Conservation (phyloP, 140 eudicot species). For the Oenanthe javanica region DNA sequence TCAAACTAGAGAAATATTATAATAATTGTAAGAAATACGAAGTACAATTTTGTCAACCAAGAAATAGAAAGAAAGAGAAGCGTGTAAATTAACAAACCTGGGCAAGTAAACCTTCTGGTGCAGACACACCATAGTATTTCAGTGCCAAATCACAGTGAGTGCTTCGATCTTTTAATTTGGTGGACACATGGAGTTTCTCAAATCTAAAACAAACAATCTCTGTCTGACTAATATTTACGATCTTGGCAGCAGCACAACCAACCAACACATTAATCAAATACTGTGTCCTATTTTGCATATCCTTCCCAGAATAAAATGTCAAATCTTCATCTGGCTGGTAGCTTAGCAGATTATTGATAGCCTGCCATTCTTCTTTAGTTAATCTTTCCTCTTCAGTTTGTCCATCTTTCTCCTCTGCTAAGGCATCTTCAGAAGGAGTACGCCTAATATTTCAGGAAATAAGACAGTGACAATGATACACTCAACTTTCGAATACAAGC, state of each 20-base stretch:
- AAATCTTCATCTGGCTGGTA: conserved; percentile 86
- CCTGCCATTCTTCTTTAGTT: conserved; percentile 97
- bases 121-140: conserved; percentile 80
- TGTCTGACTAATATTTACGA: conserved; percentile 42
- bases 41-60: too few relatives aligned
- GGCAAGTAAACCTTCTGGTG: conserved; percentile 95
- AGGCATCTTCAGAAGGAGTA: conserved; percentile 37
- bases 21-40: not conserved
- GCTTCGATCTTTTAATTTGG: conserved; percentile 78
- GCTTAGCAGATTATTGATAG: conserved; percentile 82
- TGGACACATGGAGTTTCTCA: conserved; percentile 73
- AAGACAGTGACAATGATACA: conserved; percentile 6
- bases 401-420: conserved; percentile 41
- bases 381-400: conserved; percentile 45
- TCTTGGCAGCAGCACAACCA: conserved; percentile 89
- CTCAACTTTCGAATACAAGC: not conserved
- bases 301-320: conserved; percentile 59
- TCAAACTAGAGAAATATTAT: not conserved
- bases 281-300: conserved; percentile 62
- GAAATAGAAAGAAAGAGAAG: not conserved
- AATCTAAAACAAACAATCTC: conserved; percentile 92
- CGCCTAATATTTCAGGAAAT: conserved; percentile 39
- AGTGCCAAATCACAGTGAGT: conserved; percentile 69
- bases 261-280: conserved; percentile 63
- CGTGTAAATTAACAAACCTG: conserved; percentile 42